Base-by-base conservation (phyloP, 2,329 filamentous ascomycete genomes). In the Leptographium procerum region DNA sequence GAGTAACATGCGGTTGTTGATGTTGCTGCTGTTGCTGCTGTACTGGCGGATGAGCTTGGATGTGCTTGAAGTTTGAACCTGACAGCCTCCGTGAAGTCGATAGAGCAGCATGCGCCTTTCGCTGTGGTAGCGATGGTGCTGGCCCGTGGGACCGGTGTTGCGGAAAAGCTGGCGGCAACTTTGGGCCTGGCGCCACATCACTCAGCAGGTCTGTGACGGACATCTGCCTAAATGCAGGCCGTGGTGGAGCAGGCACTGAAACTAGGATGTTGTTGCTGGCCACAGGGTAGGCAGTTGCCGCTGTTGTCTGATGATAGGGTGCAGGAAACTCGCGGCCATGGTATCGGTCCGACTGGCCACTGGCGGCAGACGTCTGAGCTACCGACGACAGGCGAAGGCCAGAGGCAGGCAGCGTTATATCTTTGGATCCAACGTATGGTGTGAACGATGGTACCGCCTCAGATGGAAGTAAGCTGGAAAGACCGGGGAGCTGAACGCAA, bases 191-290 rank as follows among this genome's bases (percentile, higher is more conserved):
- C 22, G 58, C 58, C n/a, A 64, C 62, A 19, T 64, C 63, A 59
- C 62, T 65, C 6, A 70, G 63, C 9, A 70, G 65, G 59, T 63
- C 69, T 22, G 65, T 66, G 48, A 70, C 69, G 55, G 65, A 66
- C 67, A 70, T 69, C 22, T 66, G 65, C 57, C 66, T 67, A 31
- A 63, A 36, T 47, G 67, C 67, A 22, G 65, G 61, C 26, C 63
- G 63, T 1, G 68, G 67, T 1, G 66, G 66, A 10, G 62, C 55
- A 19, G 65, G 63, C 13, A 59, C 4, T 5, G 28, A 29, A 16
- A 55, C 33, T 22, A 47, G 54, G 19, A 33, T 56, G 55, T 4
- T 52, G 36, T 11, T 55, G 56, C 22, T 28, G 24, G 22, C 14
- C 24, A 48, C 14, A 4, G 22, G 26, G 14, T 29, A 29, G 4